phyloP scores from a whole-genome alignment of 2,329 filamentous ascomycete genomes.

The Parasarocladium wereldwijsianum region DNA sequence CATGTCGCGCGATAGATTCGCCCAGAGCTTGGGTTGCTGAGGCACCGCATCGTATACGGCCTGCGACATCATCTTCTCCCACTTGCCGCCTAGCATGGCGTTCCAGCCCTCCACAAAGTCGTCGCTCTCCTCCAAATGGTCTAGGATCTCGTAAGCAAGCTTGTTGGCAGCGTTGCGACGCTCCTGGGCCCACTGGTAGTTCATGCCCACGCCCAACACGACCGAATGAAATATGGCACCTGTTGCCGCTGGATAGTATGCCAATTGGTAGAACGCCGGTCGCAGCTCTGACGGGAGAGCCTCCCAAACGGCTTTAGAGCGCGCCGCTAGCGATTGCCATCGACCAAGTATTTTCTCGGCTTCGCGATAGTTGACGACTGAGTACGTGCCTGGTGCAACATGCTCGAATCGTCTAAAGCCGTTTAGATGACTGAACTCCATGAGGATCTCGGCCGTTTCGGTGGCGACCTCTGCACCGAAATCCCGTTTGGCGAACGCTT shows the following conservation, averaged over 20 bases:
- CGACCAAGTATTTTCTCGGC: constrained; percentile 34
- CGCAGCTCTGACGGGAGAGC: constrained; percentile 23
- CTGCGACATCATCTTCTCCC: constrained; percentile 30
- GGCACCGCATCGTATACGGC: too few relatives aligned
- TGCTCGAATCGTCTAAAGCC: constrained; percentile 20
- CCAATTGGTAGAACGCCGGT: constrained; percentile 39
- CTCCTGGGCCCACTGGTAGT: constrained; percentile 29
- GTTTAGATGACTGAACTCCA: constrained; percentile 23
- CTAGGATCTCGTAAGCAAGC: constrained; percentile 9
- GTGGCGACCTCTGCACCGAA: constrained; percentile 30
- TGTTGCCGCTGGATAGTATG: too few relatives aligned
- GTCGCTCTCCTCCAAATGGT: constrained; percentile 27
- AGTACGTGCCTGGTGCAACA: constrained; percentile 22
- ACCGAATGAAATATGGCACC: constrained; percentile 43
- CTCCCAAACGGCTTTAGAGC: constrained; percentile 29
- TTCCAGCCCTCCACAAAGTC: constrained; percentile 28
- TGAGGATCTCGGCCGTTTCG: constrained; percentile 31
- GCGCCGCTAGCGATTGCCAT: constrained; percentile 30
- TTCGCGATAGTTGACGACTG: constrained; percentile 42
- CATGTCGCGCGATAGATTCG: constrained; percentile 34
- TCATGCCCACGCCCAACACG: constrained; percentile 32
- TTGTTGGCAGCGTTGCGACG: constrained; percentile 29
- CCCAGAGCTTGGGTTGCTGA: constrained; percentile 35
- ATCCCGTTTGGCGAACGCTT: constrained; percentile 29
- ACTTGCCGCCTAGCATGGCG: constrained; percentile 20